Conservation (phyloP, 306 rosid species). For the Malus sylvestris region DNA sequence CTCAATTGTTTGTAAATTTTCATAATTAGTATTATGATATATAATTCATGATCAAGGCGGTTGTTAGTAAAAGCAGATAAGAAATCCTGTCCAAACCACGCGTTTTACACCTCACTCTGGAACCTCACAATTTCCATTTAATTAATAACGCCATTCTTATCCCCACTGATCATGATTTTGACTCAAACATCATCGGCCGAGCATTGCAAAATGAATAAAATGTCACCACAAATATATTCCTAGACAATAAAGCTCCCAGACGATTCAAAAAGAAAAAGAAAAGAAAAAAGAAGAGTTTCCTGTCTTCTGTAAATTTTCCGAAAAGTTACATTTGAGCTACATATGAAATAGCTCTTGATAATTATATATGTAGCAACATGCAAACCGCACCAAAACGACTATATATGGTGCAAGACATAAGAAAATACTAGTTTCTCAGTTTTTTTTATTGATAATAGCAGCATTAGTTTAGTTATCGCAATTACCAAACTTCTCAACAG, state of each 20-base stretch:
- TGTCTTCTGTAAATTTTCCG: no score
- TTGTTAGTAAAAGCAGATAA: not conserved
- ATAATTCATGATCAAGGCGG: not conserved
- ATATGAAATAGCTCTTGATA: not conserved
- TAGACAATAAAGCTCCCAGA: not conserved
- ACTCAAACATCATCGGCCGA: not conserved
- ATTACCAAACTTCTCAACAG: not conserved
- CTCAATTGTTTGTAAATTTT: not conserved
- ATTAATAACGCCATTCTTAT: not conserved
- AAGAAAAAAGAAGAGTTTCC: no score
- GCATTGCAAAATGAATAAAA: not conserved
- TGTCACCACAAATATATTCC: not conserved
- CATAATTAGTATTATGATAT: not conserved
- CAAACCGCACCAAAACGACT: not conserved
- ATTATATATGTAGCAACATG: not conserved
- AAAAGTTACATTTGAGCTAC: no score
- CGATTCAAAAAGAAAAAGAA: not conserved
- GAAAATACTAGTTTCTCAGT: not conserved
- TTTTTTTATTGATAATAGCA: not conserved
- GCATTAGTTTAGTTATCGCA: not conserved
- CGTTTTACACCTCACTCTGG: not conserved
- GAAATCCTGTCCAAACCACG: not conserved
- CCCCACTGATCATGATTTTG: not conserved
- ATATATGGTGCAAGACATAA: not conserved
- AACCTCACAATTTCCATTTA: not conserved